These are phyloP conservation scores for Pseudogymnoascus sp. DNA, from an alignment of 2,329 filamentous ascomycete genomes.

Conservation along the genomic window DNA sequence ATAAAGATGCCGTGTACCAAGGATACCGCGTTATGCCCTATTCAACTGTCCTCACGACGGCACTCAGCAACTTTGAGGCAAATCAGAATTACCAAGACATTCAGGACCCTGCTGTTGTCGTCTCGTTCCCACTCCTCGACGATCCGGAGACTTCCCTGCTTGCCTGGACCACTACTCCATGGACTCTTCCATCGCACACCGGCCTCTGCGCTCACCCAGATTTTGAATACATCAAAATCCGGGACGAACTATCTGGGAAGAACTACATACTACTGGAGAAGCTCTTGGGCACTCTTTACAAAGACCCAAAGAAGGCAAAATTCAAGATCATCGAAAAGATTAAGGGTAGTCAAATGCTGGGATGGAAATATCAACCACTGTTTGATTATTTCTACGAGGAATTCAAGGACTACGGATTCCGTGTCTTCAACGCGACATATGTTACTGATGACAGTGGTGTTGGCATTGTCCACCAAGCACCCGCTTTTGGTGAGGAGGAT, in stretches of 20 bases:
- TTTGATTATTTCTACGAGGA: conserved; percentile 87
- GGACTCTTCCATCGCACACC: conserved; percentile 78
- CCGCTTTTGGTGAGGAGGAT: conserved; percentile 93
- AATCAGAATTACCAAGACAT: conserved; percentile 93
- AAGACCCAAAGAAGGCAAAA: conserved; percentile 92
- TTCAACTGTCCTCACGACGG: conserved; percentile 81
- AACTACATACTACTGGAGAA: conserved; percentile 80
- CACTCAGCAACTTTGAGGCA: conserved; percentile 87
- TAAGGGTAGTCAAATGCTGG: conserved; percentile 75
- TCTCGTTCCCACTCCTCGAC: conserved; percentile 75
- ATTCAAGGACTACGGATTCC: conserved; percentile 79
- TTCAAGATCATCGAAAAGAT: conserved; percentile 74
- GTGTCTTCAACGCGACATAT: conserved; percentile 73
- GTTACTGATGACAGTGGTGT: conserved; percentile 87
- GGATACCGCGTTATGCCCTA: conserved; percentile 93
- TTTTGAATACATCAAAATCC: conserved; percentile 81
- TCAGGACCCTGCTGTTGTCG: conserved; percentile 81
- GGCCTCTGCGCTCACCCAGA: conserved; percentile 70
- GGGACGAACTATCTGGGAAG: conserved; percentile 73
- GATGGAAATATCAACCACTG: conserved; percentile 80
- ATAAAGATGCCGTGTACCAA: conserved; percentile 83
- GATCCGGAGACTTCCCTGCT: conserved; percentile 69
- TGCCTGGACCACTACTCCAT: conserved; percentile 84
- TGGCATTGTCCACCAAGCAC: conserved; percentile 88
- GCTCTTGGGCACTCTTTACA: conserved; percentile 75